Base-by-base conservation (phyloP, 2,329 filamentous ascomycete genomes). In the Diplocarpon mali region DNA sequence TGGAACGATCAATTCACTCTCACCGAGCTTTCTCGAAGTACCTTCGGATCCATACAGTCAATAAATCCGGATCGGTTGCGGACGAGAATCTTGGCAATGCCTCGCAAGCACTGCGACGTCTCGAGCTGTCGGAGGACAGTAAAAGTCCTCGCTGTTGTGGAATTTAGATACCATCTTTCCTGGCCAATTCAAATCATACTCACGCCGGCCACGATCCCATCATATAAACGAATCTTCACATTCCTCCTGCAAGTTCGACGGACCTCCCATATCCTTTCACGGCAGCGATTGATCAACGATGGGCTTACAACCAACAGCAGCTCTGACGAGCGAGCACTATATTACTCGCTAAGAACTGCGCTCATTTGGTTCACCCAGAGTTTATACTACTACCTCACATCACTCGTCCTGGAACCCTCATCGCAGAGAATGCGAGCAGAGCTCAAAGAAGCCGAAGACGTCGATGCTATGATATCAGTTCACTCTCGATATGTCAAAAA, bases 1-100 rank as follows among this genome's bases (percentile, higher is more conserved):
- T 95, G 88, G 89, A 80, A 82, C 49, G 87, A 95, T 60, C 76
- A 80, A 15, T 94, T 90, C 57, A 72, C 83, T 0, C 67, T 95
- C 24, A 92, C 84, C 0, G 85, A 89, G 53, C 65, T 87, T 2
- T 80, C 83, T 0, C 83, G 87, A 46, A 80, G 80, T 45, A 78
- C 83, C 0, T 88, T 87, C 59, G 70, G 68, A 5, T 59, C 58
- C 0, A 56, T 76, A 1, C 53, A 64, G 0, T 65, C 67, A 1
- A 63, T 85, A 1, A 76, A 87, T 44, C 54, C 70, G 2, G 74
- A 80, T 39, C 75, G 76, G 15, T 64, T 95, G 8, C 71, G 76
- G 2, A 73, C 85, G 16, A 71, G 68, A 14, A 72, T 73, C 2
- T 69, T 56, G 38, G 60, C 50, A 51, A 67, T 60, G 45, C 64